A percentile compares a stretch with the other conserved stretches of the same genome.
Evolutionary conservation across 2,329 filamentous ascomycete species (phyloP).

Genomic region (Dactylella cylindrospora): DNA sequence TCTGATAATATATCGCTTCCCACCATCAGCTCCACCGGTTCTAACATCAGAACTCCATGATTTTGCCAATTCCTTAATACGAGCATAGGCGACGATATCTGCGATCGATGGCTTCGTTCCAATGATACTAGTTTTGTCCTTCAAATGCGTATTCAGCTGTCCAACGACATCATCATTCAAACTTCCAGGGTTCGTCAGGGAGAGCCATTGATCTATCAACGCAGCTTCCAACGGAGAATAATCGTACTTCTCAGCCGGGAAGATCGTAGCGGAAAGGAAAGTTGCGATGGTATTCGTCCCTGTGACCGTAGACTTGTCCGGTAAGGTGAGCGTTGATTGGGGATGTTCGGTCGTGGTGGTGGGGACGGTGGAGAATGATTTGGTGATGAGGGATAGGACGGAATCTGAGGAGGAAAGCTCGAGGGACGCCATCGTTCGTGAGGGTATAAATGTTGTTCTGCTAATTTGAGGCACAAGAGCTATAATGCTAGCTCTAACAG

Average conservation of each 20-base stretch:
- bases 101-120: slow-evolving; percentile 76
- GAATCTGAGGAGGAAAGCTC: slow-evolving; percentile 34
- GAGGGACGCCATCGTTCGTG: slow-evolving; percentile 31
- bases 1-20: slow-evolving; percentile 86
- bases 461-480: slow-evolving; percentile 6
- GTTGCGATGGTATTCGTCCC: slow-evolving; percentile 50
- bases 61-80: slow-evolving; percentile 59
- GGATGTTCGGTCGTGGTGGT: slow-evolving; percentile 10
- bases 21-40: slow-evolving; percentile 72
- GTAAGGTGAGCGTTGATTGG: slow-evolving; percentile 29
- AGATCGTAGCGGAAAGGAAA: slow-evolving; percentile 63
- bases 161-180: slow-evolving; percentile 67
- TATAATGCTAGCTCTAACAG: neutral
- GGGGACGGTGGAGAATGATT: slow-evolving; percentile 28
- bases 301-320: slow-evolving; percentile 43
- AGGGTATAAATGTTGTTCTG: slow-evolving; percentile 1
- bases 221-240: slow-evolving; percentile 79
- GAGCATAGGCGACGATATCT: slow-evolving; percentile 50
- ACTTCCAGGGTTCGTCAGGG: slow-evolving; percentile 64
- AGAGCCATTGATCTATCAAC: slow-evolving; percentile 87
- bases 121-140: slow-evolving; percentile 82
- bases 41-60: slow-evolving; percentile 81
- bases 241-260: slow-evolving; percentile 65
- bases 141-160: slow-evolving; percentile 81
- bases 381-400: slow-evolving; percentile 33